These are phyloP conservation scores for Sanchytrium tribonematis DNA, from an alignment of 371 early-diverging fungal genomes.

Conservation along the genomic window DNA sequence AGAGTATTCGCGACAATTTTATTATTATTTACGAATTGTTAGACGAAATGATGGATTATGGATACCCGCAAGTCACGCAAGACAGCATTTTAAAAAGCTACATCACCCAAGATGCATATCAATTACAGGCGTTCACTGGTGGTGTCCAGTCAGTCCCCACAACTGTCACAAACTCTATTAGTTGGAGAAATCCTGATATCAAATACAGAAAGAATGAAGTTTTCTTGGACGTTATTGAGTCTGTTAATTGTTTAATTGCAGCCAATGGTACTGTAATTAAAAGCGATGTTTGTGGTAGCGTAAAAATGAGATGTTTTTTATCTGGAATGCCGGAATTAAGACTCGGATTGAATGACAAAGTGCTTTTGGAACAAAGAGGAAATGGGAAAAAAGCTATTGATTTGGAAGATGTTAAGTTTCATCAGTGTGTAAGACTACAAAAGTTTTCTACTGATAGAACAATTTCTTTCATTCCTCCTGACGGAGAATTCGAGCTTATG, in stretches of 20 bases:
- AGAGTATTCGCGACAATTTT: conserved; percentile 79
- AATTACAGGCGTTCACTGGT: conserved; percentile 38
- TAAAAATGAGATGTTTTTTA: conserved; percentile 86
- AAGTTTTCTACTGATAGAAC: conserved; percentile 87
- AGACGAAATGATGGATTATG: conserved; percentile 99
- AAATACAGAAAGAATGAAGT: conserved; percentile 93
- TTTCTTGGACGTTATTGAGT: conserved; percentile 88
- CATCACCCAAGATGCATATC: conserved; percentile 87
- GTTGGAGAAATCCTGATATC: conserved; percentile 88
- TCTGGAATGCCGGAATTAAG: conserved; percentile 95
- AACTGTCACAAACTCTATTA: conserved; percentile 91
- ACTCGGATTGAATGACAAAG: conserved; percentile 87
- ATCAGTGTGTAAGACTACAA: conserved; percentile 85
- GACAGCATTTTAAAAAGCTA: conserved; percentile 66
- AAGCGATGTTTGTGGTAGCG: conserved; percentile 73
- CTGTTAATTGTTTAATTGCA: conserved; percentile 34
- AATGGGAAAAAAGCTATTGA: conserved; percentile 75
- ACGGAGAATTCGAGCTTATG: conserved; percentile 97
- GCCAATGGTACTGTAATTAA: conserved; percentile 78
- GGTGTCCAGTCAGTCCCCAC: conserved; percentile 42
- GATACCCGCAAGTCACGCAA: conserved; percentile 92
- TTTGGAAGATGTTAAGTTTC: conserved; percentile 97
- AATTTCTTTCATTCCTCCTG: conserved; percentile 91
- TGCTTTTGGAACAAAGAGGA: conserved; percentile 84
- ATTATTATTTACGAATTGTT: conserved; percentile 84